These are phyloP conservation scores for Malus fusca DNA, from an alignment of 306 rosid genomes.

Conservation along the genomic window DNA sequence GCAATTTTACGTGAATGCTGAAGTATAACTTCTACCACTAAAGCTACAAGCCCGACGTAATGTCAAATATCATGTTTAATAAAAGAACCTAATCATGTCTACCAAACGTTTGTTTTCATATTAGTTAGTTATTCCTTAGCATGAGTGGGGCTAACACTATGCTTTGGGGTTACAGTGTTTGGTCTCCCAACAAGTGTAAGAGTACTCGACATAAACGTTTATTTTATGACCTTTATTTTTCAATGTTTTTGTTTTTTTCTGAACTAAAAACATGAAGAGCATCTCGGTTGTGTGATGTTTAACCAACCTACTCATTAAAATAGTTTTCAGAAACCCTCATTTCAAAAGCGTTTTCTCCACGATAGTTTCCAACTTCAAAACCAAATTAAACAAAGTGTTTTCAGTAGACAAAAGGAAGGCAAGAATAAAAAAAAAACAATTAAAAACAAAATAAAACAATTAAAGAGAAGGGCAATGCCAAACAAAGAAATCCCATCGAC, in stretches of 20 bases:
- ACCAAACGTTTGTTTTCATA: not conserved
- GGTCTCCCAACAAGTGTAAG: not conserved
- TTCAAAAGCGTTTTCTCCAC: not conserved
- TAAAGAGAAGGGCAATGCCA: conserved; percentile 6
- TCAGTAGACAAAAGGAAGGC: not conserved
- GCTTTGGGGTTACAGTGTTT: not conserved
- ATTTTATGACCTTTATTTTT: not conserved
- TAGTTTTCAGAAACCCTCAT: not conserved
- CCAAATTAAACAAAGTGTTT: not conserved
- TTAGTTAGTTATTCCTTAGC: not conserved
- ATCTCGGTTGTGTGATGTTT: not conserved
- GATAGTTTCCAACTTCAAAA: not conserved
- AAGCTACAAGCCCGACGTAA: not conserved
- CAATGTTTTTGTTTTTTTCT: not conserved
- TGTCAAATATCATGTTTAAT: not conserved
- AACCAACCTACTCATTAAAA: not conserved
- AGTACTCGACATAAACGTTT: not conserved
- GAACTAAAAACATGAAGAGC: not conserved
- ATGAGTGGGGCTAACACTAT: not conserved
- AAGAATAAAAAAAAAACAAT: not conserved
- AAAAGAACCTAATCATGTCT: not conserved
- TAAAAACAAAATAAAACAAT: not conserved
- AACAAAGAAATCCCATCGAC: conserved; percentile 2
- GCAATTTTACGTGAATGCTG: not conserved
- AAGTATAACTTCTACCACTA: not conserved